Percentiles rank a stretch among this genome's conserved stretches.
Conservation (phyloP, 2,329 filamentous ascomycete genomes). For the Didymella segeticola region DNA sequence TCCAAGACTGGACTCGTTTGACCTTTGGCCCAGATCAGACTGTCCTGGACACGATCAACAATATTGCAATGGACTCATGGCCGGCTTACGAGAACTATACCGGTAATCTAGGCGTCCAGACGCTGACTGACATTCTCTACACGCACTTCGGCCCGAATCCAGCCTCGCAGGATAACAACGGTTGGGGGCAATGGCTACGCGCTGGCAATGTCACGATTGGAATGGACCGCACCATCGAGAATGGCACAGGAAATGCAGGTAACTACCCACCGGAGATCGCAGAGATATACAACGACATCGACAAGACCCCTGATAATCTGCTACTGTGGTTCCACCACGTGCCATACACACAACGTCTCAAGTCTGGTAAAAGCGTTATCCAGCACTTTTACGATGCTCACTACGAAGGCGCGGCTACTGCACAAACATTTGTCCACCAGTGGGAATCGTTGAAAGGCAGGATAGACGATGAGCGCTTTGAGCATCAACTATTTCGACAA, state of each 20-base stretch:
- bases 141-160: conserved; percentile 74
- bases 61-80: conserved; percentile 73
- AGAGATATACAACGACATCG: conserved; percentile 63
- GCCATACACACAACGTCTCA: conserved; percentile 67
- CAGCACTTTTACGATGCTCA: conserved; percentile 72
- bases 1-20: conserved; percentile 71
- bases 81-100: conserved; percentile 74
- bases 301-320: conserved; percentile 71
- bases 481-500: conserved; percentile 65
- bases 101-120: conserved; percentile 74
- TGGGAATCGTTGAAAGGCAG: conserved; percentile 64
- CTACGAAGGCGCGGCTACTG: conserved; percentile 65
- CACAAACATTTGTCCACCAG: conserved; percentile 62
- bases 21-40: conserved; percentile 65
- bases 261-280: conserved; percentile 71
- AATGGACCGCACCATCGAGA: conserved; percentile 74
- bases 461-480: conserved; percentile 66
- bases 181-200: conserved; percentile 76
- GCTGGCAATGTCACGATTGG: conserved; percentile 66
- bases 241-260: conserved; percentile 70
- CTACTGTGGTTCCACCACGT: conserved; percentile 80
- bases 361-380: conserved; percentile 71
- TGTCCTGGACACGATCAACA: conserved; percentile 65
- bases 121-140: conserved; percentile 70
- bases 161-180: conserved; percentile 69